Percentiles rank a stretch among this genome's conserved stretches.
Conservation (phyloP, 306 rosid genomes). For the Begonia fuchsioides region DNA sequence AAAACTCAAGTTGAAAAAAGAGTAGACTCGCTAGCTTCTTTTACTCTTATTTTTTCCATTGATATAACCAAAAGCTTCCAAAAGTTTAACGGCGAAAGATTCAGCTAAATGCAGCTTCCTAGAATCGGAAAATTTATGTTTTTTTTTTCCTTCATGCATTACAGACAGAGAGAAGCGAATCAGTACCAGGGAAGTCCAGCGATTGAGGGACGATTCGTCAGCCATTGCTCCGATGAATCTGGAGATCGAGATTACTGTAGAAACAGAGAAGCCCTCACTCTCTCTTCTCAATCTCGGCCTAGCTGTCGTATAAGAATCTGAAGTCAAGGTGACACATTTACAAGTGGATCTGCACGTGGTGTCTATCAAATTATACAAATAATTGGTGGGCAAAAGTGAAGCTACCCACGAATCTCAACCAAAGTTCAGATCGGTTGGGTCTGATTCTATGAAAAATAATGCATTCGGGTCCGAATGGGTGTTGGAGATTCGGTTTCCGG, state of each 20-base stretch:
- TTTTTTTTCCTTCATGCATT: slow-evolving; percentile 4
- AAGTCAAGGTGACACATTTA: too few relatives aligned
- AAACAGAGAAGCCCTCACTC: background rate
- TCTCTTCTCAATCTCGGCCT: background rate
- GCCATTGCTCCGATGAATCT: slow-evolving; percentile 27
- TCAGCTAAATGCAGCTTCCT: background rate
- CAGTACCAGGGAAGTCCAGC: slow-evolving; percentile 78
- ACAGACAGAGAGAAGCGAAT: background rate
- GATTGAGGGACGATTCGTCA: slow-evolving; percentile 49
- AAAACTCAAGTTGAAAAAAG: background rate
- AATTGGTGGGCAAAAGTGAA: too few relatives aligned
- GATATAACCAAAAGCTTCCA: background rate
- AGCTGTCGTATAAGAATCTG: too few relatives aligned
- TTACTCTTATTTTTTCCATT: background rate
- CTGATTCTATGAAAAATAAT: too few relatives aligned
- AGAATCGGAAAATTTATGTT: background rate
- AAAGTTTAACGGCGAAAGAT: background rate
- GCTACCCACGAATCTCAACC: too few relatives aligned
- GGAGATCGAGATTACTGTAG: background rate
- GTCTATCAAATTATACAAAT: too few relatives aligned
- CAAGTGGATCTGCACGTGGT: too few relatives aligned
- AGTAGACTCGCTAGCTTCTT: background rate
- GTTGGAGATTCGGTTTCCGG: too few relatives aligned
- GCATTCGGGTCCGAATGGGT: too few relatives aligned
- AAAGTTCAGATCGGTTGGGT: too few relatives aligned